phyloP scores from a whole-genome alignment of 164 flowering plant genomes.

The Nelumbo lutea region DNA sequence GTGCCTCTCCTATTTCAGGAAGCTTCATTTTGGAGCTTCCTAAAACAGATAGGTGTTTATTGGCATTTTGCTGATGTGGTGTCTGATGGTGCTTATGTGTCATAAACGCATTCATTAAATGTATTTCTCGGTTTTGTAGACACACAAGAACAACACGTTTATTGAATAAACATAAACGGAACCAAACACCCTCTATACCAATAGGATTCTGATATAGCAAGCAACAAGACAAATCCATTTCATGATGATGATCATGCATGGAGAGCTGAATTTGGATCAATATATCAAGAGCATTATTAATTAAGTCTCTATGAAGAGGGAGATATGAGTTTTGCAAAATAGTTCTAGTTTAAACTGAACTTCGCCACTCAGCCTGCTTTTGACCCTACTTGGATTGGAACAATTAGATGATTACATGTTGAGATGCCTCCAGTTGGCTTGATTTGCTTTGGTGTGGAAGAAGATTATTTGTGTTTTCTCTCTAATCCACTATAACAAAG shows the following conservation, averaged over 20 bases:
- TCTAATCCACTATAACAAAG: too few relatives aligned
- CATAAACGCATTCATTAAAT: too few relatives aligned
- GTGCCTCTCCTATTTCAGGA: too few relatives aligned
- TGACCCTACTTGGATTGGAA: slow-evolving; percentile 32
- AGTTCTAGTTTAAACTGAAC: neutral
- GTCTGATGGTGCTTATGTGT: too few relatives aligned
- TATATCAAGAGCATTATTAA: slow-evolving; percentile 51
- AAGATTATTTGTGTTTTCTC: too few relatives aligned
- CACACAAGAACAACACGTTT: too few relatives aligned
- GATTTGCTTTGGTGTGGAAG: neutral
- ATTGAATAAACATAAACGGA: too few relatives aligned
- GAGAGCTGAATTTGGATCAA: slow-evolving; percentile 83
- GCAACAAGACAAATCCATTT: slow-evolving; percentile 8
- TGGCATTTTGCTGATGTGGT: too few relatives aligned
- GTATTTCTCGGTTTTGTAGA: too few relatives aligned
- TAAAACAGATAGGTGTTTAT: too few relatives aligned
- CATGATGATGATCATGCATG: slow-evolving; percentile 80
- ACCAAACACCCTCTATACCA: slow-evolving; percentile 16
- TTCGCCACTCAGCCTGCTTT: neutral
- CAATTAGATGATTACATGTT: neutral
- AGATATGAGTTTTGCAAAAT: too few relatives aligned
- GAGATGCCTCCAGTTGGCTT: neutral
- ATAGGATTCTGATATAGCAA: slow-evolving; percentile 35
- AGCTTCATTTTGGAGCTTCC: too few relatives aligned
- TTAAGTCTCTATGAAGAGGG: neutral